Conservation (phyloP, 2,329 filamentous ascomycete genomes). For the Cytospora piceicola region DNA sequence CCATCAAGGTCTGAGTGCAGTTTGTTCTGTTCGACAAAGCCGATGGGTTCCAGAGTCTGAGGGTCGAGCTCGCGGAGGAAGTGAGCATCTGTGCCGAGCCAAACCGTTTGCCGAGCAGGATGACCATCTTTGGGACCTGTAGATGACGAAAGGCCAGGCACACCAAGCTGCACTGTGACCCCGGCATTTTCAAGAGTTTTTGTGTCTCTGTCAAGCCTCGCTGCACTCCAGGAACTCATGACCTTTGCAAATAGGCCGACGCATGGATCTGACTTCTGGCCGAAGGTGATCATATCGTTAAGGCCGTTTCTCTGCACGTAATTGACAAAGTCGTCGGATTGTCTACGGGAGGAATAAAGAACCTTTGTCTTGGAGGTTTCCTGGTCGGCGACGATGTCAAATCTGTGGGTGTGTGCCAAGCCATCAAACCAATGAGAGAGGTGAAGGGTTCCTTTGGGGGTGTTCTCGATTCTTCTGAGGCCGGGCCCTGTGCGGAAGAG, state of each 20-base stretch:
- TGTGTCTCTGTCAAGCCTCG: constrained; percentile 35
- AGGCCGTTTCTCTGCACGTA: constrained; percentile 63
- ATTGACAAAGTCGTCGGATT: constrained; percentile 66
- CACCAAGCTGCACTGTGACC: constrained; percentile 60
- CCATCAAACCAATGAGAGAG: constrained; percentile 83
- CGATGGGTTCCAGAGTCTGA: constrained; percentile 72
- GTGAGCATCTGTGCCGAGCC: constrained; percentile 54
- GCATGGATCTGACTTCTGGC: constrained; percentile 73
- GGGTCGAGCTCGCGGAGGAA: constrained; percentile 66
- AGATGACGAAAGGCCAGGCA: constrained; percentile 5
- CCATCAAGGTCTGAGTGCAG: constrained; percentile 73
- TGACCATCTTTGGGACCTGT: not conserved
- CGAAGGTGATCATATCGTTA: constrained; percentile 65
- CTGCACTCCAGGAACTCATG: constrained; percentile 60
- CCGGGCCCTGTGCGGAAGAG: constrained; percentile 78
- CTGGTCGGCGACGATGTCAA: constrained; percentile 60
- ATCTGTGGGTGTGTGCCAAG: constrained; percentile 71
- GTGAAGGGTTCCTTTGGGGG: constrained; percentile 49
- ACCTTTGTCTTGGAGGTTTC: constrained; percentile 47
- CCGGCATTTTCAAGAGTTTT: constrained; percentile 58
- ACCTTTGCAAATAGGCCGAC: constrained; percentile 73
- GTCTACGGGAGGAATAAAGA: constrained; percentile 72
- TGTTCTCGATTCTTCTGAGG: constrained; percentile 59
- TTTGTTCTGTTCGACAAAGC: constrained; percentile 59
- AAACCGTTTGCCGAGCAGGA: constrained; percentile 48